These are phyloP conservation scores for Hemileccinum impolitum DNA, from an alignment of 768 basidiomycete genomes.

Conservation along the genomic window DNA sequence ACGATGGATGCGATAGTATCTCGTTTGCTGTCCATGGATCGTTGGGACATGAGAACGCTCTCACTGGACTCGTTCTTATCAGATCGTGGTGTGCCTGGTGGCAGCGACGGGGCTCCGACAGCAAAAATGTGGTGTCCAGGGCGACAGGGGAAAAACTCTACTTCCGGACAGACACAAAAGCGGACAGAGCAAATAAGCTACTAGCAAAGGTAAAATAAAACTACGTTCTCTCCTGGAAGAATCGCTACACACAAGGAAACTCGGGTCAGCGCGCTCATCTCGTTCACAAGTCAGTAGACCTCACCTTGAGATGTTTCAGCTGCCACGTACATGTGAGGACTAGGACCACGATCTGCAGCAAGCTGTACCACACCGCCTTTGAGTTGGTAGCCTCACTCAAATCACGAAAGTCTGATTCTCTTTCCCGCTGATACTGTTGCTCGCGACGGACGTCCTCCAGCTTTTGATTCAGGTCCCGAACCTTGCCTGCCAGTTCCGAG, in stretches of 20 bases:
- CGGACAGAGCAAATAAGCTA: slow-evolving; percentile 2
- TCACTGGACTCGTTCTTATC: slow-evolving; percentile 11
- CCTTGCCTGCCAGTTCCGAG: slow-evolving; percentile 72
- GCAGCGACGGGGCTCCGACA: slow-evolving; percentile 6
- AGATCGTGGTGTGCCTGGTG: neutral
- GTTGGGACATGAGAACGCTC: slow-evolving; percentile 10
- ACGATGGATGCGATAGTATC: neutral
- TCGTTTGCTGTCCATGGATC: slow-evolving; percentile 25
- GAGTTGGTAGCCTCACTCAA: slow-evolving; percentile 88
- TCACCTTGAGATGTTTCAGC: slow-evolving; percentile 83
- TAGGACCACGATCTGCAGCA: slow-evolving; percentile 83
- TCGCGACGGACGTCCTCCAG: slow-evolving; percentile 90
- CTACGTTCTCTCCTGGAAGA: slow-evolving; percentile 81
- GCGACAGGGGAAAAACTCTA: neutral
- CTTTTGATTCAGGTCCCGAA: slow-evolving; percentile 91
- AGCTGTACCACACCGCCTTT: slow-evolving; percentile 92
- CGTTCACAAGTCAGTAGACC: slow-evolving; percentile 20
- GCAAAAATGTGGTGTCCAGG: slow-evolving; percentile 8
- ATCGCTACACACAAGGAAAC: slow-evolving; percentile 50
- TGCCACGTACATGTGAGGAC: slow-evolving; percentile 91
- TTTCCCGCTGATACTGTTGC: slow-evolving; percentile 96
- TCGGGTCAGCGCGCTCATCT: neutral
- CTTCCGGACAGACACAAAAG: neutral
- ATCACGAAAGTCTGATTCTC: slow-evolving; percentile 86
- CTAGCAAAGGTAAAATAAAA: neutral